Percentiles rank a stretch among this genome's conserved stretches.
Evolutionary conservation across 768 basidiomycete genomes (phyloP).

Genomic region (Rhodotorula paludigena): DNA sequence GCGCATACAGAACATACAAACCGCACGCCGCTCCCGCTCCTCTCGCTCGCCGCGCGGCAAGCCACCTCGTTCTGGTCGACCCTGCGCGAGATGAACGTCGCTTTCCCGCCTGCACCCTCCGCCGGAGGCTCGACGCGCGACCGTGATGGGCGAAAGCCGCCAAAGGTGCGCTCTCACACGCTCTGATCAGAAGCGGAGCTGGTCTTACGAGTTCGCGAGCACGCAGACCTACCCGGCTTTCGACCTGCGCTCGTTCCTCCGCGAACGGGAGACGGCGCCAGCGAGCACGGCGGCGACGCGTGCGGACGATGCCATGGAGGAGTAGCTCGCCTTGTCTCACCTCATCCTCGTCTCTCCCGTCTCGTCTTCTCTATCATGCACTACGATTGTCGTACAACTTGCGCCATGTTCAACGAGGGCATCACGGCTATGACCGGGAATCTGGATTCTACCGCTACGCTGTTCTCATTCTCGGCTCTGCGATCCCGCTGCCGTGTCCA

Average conservation of each 20-base stretch:
- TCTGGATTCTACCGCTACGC: no score
- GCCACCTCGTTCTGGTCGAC: slow-evolving; percentile 20
- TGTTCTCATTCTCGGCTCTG: no score
- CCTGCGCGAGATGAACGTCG: slow-evolving; percentile 25
- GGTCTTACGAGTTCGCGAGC: background rate
- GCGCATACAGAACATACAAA: slow-evolving; percentile 15
- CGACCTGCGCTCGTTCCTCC: slow-evolving; percentile 16
- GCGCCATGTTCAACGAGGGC: no score
- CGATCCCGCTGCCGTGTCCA: no score
- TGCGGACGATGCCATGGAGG: no score
- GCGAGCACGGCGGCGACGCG: background rate
- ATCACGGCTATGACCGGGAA: no score
- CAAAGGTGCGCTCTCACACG: background rate
- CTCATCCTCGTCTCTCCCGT: no score
- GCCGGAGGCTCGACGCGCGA: background rate
- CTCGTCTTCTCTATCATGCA: no score
- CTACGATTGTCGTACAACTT: no score
- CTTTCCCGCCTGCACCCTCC: slow-evolving; percentile 18
- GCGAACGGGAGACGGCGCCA: slow-evolving; percentile 7
- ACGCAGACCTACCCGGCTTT: slow-evolving; percentile 14
- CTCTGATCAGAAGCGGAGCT: background rate
- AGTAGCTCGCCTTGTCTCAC: no score
- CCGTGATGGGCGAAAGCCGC: slow-evolving; percentile 6
- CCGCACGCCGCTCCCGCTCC: slow-evolving; percentile 21
- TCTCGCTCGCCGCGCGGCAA: slow-evolving; percentile 23